Base-by-base conservation (phyloP, 1,284 basidiomycete genomes). In the Microbotryum lychnidis-dioicae region DNA sequence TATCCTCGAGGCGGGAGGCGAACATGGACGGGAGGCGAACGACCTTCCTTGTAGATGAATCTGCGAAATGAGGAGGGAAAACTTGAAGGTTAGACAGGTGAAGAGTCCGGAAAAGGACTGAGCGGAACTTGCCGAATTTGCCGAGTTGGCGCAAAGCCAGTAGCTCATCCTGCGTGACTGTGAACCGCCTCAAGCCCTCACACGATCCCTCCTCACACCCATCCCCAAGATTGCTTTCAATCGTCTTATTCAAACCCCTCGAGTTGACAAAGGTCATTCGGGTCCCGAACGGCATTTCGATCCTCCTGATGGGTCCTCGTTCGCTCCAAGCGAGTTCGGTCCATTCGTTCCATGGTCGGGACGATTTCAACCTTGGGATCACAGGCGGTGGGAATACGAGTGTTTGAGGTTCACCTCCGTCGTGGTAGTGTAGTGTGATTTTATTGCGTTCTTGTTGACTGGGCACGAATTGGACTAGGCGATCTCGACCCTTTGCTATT, bases 261-360 rank as follows among this genome's bases (percentile, higher is more conserved):
- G 25, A 21, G 14, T 21, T 47, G 29, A 25, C n/a, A 29, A 57
- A 54, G 0, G 27, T 25, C 20, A 64, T 16, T 6, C 9, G 55
- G 10, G 25, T 53, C 0, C 60, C 63, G 20, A 58, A 23, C n/a
- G 63, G 56, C 6, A 65, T 2, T 8, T 62, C 54, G 42, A 57
- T 47, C 10, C 14, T 37, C 5, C 21, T 50, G 27, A 50, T n/a
- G 18, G 37, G 37, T 42, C 37, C 37, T 42, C 37, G 37, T 42
- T 42, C 37, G 37, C 37, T 42, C 37, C 37, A 42, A 16, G 16
- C 37, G 37, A 12, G 16, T 42, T 18, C 37, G 37, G 37, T 42
- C 37, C 37, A 42, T 42, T 42, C 37, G 37, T 42, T 42, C 14
- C 37, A 42, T 2, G 37, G 37, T 42, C 16, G 12, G 37, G 37